These are phyloP conservation scores for Sporothrix protearum DNA, from an alignment of 2,329 filamentous ascomycete species.

Conservation along the genomic window DNA sequence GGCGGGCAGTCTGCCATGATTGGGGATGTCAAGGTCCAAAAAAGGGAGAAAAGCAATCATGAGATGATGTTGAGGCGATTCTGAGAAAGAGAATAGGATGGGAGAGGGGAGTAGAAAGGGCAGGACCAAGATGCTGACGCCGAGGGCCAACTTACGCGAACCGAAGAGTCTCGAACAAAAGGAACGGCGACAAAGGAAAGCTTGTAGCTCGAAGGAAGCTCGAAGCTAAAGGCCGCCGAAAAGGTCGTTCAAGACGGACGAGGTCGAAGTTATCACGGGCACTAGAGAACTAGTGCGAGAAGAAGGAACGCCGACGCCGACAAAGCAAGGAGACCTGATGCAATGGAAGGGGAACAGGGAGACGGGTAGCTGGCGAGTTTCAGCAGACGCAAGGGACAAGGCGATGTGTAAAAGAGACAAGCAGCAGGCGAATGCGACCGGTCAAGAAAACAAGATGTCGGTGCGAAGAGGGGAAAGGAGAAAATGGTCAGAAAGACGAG, in stretches of 20 bases:
- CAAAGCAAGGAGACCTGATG: conserved; percentile 21
- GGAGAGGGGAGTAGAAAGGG: background rate
- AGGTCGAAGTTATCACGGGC: conserved; percentile 19
- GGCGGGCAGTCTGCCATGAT: background rate
- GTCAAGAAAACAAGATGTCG: background rate
- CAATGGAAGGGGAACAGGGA: conserved; percentile 11
- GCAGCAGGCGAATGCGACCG: background rate
- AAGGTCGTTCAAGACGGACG: background rate
- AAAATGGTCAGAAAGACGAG: background rate
- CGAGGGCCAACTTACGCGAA: background rate
- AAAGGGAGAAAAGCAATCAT: background rate
- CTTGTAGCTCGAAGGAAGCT: conserved; percentile 5
- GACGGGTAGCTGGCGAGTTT: background rate
- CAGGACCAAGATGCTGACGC: background rate
- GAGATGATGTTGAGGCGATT: background rate
- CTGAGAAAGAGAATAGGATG: no score
- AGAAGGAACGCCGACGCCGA: conserved; percentile 24
- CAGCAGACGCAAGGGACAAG: conserved; percentile 9
- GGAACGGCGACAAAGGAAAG: background rate
- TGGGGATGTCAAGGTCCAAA: background rate
- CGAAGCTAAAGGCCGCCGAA: background rate
- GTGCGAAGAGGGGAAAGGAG: conserved; percentile 3
- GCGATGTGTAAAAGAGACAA: background rate
- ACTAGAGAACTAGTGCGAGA: conserved; percentile 18
- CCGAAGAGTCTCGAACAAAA: conserved; percentile 11